phyloP scores from a whole-genome alignment of 495 filamentous ascomycete species.

The Neurospora hispaniola region DNA sequence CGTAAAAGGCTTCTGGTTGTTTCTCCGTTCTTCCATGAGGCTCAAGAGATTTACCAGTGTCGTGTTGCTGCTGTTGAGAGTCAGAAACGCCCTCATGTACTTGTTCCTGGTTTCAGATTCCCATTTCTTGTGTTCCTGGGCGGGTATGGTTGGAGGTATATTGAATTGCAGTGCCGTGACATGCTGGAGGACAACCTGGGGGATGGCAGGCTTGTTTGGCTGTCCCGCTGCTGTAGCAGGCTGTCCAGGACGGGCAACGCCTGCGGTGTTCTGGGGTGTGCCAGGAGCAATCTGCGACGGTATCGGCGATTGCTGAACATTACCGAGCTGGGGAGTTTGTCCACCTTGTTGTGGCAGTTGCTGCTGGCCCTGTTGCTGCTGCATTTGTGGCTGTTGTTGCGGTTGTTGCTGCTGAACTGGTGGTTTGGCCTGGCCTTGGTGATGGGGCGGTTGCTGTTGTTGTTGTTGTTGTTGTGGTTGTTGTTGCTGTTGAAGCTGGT shows the following conservation, averaged over 20 bases:
- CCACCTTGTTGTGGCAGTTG: conserved; percentile 4
- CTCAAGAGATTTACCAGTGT: conserved; percentile 12
- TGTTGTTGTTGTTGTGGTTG: conserved; percentile 6
- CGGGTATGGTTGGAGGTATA: conserved; percentile 9
- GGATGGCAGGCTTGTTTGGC: conserved; percentile 11
- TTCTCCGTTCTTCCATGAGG: conserved; percentile 21
- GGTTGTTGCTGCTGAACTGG: conserved; percentile 8
- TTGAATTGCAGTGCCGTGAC: conserved; percentile 26
- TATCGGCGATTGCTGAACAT: neutral
- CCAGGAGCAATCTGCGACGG: neutral
- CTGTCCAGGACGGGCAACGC: neutral
- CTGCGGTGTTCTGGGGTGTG: neutral
- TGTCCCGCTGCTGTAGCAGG: conserved; percentile 3
- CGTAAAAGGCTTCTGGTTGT: conserved; percentile 19
- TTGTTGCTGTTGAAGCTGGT: conserved; percentile 15
- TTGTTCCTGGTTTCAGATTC: conserved; percentile 16
- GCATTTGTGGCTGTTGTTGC: conserved; percentile 7
- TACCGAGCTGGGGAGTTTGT: neutral
- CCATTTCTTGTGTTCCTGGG: conserved; percentile 19
- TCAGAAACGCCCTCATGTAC: conserved; percentile 16
- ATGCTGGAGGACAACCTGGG: conserved; percentile 24
- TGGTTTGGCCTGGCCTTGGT: conserved; percentile 4
- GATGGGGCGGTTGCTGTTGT: conserved; percentile 7
- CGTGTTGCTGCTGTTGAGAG: conserved; percentile 11
- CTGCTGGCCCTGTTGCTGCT: conserved; percentile 6